Evolutionary conservation across 371 early-diverging fungal genomes (phyloP), one percentile per base, ranked within the genome.

Genomic region (Coemansia sp.): DNA sequence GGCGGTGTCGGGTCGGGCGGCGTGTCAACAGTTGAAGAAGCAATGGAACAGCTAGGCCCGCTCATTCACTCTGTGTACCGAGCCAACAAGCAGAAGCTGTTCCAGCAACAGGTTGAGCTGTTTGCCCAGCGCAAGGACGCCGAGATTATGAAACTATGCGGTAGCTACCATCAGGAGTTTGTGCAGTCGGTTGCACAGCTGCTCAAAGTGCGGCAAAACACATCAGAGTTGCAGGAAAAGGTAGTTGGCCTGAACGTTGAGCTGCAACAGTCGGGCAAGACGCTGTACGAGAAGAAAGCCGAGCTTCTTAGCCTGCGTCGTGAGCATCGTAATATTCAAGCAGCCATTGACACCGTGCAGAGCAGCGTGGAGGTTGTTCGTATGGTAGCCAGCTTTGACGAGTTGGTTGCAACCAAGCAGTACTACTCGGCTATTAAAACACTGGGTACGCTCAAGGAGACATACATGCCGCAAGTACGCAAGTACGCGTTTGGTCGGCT

Each of bases 101-200:
- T 97, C 71, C 79, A 92, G 14, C 93, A 96, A 50, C 93, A 94
- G 50, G 86, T 98, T 8, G 85, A 86, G 57, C 53, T 84, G 55
- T 91, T 96, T 64, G 90, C 94, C 18, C 79, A 86, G 50, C 87
- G 88, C 65, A 96, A 97, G 72, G 98, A 97, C 75, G 86, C 86
- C n/a, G 99, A 99, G 81, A 99, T 99, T 70, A 96, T 97, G 83
- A 89, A 91, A 71, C 91, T 99, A 87, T 99, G 99, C 85, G 93
- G 93, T 78, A 86, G 89, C 67, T 93, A 99, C 80, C 96, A 96
- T 75, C 94, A 95, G 89, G 98, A 98, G 85, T 97, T 98, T 75
- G 93, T 96, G 8, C 93, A 93, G 71, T 90, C 95, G 1, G 94
- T 98, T 0, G 98, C 95, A 65, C 94, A 97, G 72, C 85, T 98